Evolutionary conservation across 2,329 filamentous ascomycete genomes (phyloP).

Genomic region (Alternaria angustiovoidea): DNA sequence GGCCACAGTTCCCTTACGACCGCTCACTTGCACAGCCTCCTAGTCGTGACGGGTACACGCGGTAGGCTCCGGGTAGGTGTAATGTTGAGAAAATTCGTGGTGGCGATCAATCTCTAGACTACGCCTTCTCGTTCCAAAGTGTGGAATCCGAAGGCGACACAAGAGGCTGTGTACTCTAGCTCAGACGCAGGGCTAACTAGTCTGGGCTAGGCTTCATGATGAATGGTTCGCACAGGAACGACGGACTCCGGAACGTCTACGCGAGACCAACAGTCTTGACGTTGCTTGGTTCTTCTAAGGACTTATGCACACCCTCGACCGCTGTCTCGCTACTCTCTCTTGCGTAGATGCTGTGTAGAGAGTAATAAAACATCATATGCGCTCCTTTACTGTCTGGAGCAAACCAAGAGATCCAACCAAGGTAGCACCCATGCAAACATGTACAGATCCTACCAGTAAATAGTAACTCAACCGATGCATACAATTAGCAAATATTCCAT

Average conservation of each 20-base stretch:
- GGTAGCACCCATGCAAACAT: not conserved
- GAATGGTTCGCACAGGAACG: slow-evolving; percentile 4
- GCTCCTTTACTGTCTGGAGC: not conserved
- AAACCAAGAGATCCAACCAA: not conserved
- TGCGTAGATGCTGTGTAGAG: not conserved
- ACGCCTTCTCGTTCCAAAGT: not conserved
- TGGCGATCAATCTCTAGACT: not conserved
- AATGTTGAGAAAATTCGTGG: not conserved
- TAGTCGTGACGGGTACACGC: not conserved
- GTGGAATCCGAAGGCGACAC: slow-evolving; percentile 6
- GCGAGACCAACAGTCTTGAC: slow-evolving; percentile 5
- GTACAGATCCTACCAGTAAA: not conserved
- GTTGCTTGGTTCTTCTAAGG: not conserved
- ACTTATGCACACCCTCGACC: not conserved
- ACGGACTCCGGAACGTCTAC: slow-evolving; percentile 1
- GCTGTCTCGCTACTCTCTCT: not conserved
- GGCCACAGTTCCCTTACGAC: not conserved
- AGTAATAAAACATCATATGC: not conserved
- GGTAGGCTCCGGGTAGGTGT: not conserved
- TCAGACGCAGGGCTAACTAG: slow-evolving; percentile 2
- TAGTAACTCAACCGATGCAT: no score
- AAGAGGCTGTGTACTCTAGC: slow-evolving; percentile 20
- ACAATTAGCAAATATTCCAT: not conserved
- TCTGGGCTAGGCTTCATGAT: slow-evolving; percentile 2
- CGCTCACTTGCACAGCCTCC: not conserved